Conservation (phyloP, 1,284 basidiomycete species). For the Puccinia triticina region DNA sequence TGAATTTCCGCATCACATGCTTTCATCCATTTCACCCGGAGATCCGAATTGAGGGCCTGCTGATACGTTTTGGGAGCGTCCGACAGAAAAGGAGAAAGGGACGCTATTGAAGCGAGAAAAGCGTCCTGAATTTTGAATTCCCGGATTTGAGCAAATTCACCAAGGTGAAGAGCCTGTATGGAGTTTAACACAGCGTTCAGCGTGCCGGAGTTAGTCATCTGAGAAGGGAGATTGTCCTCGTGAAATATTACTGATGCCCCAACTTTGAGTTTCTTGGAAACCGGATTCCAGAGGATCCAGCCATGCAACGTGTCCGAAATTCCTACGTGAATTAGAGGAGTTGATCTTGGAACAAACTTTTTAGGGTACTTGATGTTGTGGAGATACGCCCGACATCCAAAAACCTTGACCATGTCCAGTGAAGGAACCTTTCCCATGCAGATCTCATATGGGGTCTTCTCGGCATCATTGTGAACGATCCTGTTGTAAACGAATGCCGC, state of each 20-base stretch:
- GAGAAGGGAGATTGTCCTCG: too few relatives aligned
- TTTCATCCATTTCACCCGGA: not conserved
- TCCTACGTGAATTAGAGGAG: not conserved
- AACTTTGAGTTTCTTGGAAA: not conserved
- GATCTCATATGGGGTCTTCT: conserved; percentile 3
- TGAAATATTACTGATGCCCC: not conserved
- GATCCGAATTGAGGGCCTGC: not conserved
- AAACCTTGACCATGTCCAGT: not conserved
- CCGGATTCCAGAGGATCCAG: conserved; percentile 5
- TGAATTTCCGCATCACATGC: not conserved
- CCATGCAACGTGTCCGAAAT: not conserved
- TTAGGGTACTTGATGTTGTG: not conserved
- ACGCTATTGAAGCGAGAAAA: not conserved
- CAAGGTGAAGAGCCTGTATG: not conserved
- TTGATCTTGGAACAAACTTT: not conserved
- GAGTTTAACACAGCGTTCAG: not conserved
- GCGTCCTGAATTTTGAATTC: not conserved
- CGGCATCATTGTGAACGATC: not conserved
- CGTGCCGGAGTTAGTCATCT: too few relatives aligned
- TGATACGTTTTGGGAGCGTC: not conserved
- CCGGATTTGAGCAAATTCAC: not conserved
- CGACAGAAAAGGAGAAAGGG: not conserved
- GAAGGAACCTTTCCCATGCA: not conserved
- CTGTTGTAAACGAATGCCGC: not conserved
- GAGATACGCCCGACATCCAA: too few relatives aligned